These are phyloP conservation scores for Chenopodium quinoa DNA, from an alignment of 148 eudicot species.

Conservation along the genomic window DNA sequence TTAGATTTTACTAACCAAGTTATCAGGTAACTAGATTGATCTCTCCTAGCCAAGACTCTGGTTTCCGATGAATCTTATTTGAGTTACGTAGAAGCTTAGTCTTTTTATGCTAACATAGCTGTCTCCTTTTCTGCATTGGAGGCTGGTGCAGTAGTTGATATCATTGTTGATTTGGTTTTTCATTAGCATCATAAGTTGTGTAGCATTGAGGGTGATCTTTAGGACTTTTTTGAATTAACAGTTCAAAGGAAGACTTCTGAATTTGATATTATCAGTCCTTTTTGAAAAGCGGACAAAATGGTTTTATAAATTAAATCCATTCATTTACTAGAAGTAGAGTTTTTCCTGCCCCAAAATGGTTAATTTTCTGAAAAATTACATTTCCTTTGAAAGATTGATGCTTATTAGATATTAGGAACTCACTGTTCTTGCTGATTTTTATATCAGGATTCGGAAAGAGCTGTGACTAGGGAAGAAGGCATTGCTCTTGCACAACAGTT, in stretches of 20 bases:
- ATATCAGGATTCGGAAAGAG: slow-evolving; percentile 82
- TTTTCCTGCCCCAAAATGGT: neutral
- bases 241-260: neutral
- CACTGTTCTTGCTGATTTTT: slow-evolving; percentile 2
- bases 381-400: neutral
- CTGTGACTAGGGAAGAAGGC: slow-evolving; percentile 89
- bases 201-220: neutral
- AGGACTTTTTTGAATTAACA: neutral
- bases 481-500: slow-evolving; percentile 77
- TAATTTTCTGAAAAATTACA: neutral
- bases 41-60: neutral
- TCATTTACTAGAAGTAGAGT: too few relatives aligned
- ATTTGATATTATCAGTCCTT: neutral
- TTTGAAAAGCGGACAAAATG: neutral
- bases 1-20: neutral
- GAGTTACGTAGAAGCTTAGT: neutral
- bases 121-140: neutral
- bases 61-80: neutral
- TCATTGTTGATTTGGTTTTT: neutral
- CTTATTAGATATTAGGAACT: neutral
- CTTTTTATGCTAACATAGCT: neutral
- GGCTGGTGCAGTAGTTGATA: neutral
- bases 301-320: neutral
- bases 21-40: neutral
- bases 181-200: neutral